Percentiles rank a stretch among this genome's conserved stretches.
Conservation (phyloP, 2,329 filamentous ascomycete species). For the Helotiales sp. region DNA sequence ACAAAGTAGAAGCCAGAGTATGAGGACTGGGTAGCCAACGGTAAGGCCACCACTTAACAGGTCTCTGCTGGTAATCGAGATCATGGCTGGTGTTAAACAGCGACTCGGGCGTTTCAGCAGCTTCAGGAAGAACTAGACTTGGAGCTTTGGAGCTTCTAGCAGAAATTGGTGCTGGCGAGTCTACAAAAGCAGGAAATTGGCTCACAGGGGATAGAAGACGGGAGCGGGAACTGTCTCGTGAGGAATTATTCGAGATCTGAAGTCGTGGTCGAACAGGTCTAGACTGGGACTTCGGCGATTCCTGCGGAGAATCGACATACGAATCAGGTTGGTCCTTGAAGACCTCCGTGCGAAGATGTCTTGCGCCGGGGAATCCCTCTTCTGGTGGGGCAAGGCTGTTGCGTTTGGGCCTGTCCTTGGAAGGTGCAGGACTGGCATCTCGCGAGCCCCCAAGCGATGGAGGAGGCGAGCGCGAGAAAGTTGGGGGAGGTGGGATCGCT, state of each 20-base stretch:
- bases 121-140: constrained; percentile 33
- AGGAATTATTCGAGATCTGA: constrained; percentile 29
- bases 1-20: constrained; percentile 71
- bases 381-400: constrained; percentile 45
- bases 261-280: constrained; percentile 24
- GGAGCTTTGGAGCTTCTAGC: constrained; percentile 28
- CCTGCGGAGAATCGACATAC: constrained; percentile 10
- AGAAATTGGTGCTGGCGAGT: constrained; percentile 34
- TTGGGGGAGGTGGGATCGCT: constrained; percentile 39
- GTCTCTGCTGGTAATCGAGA: constrained; percentile 32
- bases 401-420: constrained; percentile 30
- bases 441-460: constrained; percentile 30
- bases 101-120: constrained; percentile 26
- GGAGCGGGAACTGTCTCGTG: constrained; percentile 31
- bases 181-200: constrained; percentile 35
- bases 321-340: constrained; percentile 37
- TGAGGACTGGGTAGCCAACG: constrained; percentile 69
- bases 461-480: constrained; percentile 32
- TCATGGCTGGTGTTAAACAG: constrained; percentile 22
- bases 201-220: constrained; percentile 29
- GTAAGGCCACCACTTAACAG: constrained; percentile 80
- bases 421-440: constrained; percentile 34
- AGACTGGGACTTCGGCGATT: constrained; percentile 20
- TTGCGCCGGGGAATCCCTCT: constrained; percentile 38
- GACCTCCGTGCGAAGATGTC: constrained; percentile 28